These are phyloP conservation scores for Telopea speciosissima DNA, from an alignment of 177 flowering plant species.

Conservation along the genomic window DNA sequence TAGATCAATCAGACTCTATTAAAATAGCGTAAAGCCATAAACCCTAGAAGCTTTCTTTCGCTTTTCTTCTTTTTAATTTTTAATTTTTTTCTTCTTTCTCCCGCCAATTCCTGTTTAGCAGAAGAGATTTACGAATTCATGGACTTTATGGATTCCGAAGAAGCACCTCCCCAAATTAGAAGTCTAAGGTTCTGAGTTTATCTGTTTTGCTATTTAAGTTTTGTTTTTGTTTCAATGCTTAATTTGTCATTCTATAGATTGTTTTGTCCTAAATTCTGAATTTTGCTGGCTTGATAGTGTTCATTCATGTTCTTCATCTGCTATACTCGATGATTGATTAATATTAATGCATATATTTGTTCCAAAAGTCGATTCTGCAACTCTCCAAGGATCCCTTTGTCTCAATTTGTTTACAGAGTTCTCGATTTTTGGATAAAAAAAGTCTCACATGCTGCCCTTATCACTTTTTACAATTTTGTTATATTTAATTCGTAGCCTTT, in stretches of 20 bases:
- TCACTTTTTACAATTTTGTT: too few species aligned
- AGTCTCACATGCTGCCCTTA: too few species aligned
- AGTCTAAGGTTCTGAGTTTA: conserved; percentile 18
- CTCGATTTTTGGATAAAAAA: too few species aligned
- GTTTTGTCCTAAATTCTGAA: too few species aligned
- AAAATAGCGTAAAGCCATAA: not conserved
- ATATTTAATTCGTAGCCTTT: too few species aligned
- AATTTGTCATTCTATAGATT: too few species aligned
- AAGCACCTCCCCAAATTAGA: conserved; percentile 17
- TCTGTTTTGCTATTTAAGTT: not conserved
- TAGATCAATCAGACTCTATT: not conserved
- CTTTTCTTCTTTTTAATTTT: not conserved
- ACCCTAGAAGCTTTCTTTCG: not conserved
- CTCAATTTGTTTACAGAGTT: too few species aligned
- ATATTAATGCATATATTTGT: not conserved
- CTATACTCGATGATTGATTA: too few species aligned
- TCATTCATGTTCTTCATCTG: too few species aligned
- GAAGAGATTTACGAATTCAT: not conserved
- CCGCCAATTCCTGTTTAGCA: not conserved
- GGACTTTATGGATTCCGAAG: conserved; percentile 16
- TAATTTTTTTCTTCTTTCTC: too few species aligned
- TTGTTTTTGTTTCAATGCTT: not conserved
- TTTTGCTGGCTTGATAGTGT: too few species aligned
- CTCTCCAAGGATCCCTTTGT: not conserved
- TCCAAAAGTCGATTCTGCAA: not conserved